Evolutionary conservation across 441 rosid genomes (phyloP), one percentile per base, ranked within the genome.

Genomic region (Sinapis alba): DNA sequence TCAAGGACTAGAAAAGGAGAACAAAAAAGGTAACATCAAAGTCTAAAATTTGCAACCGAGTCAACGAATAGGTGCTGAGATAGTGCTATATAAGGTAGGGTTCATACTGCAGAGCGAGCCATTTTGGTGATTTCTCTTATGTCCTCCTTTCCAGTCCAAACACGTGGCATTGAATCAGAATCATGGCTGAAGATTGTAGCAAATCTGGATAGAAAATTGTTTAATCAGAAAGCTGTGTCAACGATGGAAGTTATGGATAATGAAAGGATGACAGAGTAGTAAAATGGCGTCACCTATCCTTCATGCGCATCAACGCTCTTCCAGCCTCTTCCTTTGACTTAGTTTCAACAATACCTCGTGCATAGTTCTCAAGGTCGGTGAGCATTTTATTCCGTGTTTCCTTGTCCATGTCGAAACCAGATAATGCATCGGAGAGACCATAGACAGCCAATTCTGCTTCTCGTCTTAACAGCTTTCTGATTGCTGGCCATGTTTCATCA

Each of bases 61-160:
- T 56, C n/a, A 69, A 57, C 45, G 54, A 57, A 64, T 45, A 21
- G 34, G 20, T 66, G 10, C 36, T 67, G 16, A 13, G 47, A 41
- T 41, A 41, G 12, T 1, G 15, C 47, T 41, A 74, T 59, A 43
- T 50, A 43, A 78, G 62, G 68, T 74, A 81, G 64, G 23, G 2
- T 32, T 23, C 92, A 72, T 92, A 96, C 99, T 7, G 94, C 87
- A 69, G 94, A 88, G 72, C 97, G 97, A 80, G 99, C 98, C 76
- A 85, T 76, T 87, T 91, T 94, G 20, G 98, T 96, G 70, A 96
- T 92, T 65, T 95, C 92, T 78, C 97, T 86, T 80, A 96, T 94
- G 81, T 96, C 98, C 84, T 96, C 99, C 28, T 89, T 89, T 79
- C 99, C 98, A 15, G 94, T 94, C 99, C 99, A 96, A 79, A 96